phyloP scores from a whole-genome alignment of 2,329 filamentous ascomycete species.

The Apiospora malaysiana region DNA sequence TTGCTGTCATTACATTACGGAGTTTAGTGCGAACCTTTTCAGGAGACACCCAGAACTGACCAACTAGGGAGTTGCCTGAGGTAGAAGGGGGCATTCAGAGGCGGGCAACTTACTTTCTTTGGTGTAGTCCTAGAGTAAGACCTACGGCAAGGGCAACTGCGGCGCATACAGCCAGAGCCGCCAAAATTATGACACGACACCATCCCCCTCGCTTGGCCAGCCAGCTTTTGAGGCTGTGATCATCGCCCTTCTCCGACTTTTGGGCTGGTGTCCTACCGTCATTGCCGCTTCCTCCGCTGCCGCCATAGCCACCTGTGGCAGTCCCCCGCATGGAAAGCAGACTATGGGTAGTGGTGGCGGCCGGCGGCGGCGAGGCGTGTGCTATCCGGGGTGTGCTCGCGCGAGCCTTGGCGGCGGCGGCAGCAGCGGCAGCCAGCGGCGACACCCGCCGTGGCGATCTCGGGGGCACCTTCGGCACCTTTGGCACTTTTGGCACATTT shows the following conservation, averaged over 20 bases:
- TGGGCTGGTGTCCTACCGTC: not conserved
- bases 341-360: not conserved
- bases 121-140: conserved; percentile 45
- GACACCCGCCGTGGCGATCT: conserved; percentile 12
- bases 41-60: not conserved
- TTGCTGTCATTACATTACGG: conserved; percentile 15
- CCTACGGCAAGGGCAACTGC: conserved; percentile 47
- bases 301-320: not conserved
- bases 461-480: conserved; percentile 19
- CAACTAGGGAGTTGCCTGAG: not conserved
- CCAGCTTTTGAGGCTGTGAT: conserved; percentile 22
- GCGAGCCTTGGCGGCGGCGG: not conserved
- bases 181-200: conserved; percentile 40
- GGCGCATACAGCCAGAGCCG: conserved; percentile 39
- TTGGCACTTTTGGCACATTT: not conserved
- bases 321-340: not conserved
- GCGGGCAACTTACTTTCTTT: conserved; percentile 38
- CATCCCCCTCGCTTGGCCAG: conserved; percentile 38
- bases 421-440: not conserved
- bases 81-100: not conserved
- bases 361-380: not conserved
- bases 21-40: conserved; percentile 20
- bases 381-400: conserved; percentile 17
- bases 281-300: not conserved
- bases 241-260: not conserved